These are phyloP conservation scores for Blastocladiella britannica DNA, from an alignment of 192 early-diverging fungal genomes.

Conservation along the genomic window DNA sequence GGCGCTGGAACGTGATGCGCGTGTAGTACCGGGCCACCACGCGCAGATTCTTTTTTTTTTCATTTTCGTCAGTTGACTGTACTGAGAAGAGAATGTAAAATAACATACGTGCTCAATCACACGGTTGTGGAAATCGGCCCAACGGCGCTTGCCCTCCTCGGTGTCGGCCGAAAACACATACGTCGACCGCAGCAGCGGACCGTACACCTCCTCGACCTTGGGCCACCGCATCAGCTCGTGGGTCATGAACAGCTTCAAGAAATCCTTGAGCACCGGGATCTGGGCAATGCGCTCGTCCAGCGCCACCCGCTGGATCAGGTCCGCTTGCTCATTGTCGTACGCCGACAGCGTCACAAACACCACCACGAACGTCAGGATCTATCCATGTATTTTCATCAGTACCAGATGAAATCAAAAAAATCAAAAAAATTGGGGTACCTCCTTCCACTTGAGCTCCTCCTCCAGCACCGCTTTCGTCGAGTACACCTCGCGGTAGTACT, in stretches of 20 bases:
- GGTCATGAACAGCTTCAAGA: conserved; percentile 75
- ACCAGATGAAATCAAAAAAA: background rate
- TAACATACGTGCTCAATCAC: conserved; percentile 77
- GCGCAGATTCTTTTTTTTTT: conserved; percentile 52
- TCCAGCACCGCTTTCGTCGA: conserved; percentile 60
- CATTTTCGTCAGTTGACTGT: background rate
- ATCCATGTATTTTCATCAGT: conserved; percentile 1
- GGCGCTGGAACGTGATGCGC: conserved; percentile 58
- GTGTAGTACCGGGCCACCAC: conserved; percentile 93
- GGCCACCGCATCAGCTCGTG: conserved; percentile 90
- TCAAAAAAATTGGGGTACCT: conserved; percentile 17
- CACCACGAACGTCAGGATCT: conserved; percentile 59
- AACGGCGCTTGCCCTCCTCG: conserved; percentile 58
- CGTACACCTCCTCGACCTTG: conserved; percentile 77
- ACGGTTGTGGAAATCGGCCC: conserved; percentile 69
- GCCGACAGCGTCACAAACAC: conserved; percentile 76
- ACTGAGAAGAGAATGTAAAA: conserved; percentile 1
- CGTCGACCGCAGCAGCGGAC: conserved; percentile 45
- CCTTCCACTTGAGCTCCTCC: conserved; percentile 52
- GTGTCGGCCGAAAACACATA: conserved; percentile 46
- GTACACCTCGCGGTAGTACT: conserved; percentile 81
- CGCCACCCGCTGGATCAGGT: conserved; percentile 70
- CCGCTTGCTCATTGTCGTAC: conserved; percentile 89
- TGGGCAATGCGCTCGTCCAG: conserved; percentile 61
- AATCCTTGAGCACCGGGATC: conserved; percentile 47